Evolutionary conservation across 306 rosid genomes (phyloP).

Genomic region (Lotus japonicus): DNA sequence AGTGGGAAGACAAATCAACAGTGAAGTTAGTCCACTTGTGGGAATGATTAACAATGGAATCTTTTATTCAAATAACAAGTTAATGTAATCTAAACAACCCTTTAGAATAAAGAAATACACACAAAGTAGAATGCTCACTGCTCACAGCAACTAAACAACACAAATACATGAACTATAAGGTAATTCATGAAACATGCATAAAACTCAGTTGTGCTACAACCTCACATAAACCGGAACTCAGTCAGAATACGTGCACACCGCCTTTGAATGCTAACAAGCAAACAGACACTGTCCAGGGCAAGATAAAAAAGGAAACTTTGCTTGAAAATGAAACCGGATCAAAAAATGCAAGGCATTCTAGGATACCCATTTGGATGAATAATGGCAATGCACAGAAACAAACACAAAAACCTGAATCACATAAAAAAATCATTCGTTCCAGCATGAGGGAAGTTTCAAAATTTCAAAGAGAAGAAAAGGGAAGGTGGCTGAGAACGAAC

Average conservation of each 20-base stretch:
- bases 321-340: background rate
- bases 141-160: background rate
- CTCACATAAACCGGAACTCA: too few species aligned
- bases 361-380: background rate
- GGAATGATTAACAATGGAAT: too few species aligned
- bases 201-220: too few species aligned
- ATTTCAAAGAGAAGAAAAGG: background rate
- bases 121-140: background rate
- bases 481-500: background rate
- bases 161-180: background rate
- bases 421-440: background rate
- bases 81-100: background rate
- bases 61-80: background rate
- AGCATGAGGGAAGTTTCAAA: background rate
- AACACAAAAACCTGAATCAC: background rate
- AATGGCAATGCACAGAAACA: background rate
- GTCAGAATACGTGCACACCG: too few species aligned
- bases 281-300: background rate
- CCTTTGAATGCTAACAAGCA: background rate
- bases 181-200: too few species aligned
- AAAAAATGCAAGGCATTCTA: background rate
- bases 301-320: slow-evolving; percentile 6
- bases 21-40: too few species aligned
- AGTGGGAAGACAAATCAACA: background rate
- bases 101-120: background rate